Evolutionary conservation across 768 basidiomycete species (phyloP).

Genomic region (Panaeolus cyanescens): DNA sequence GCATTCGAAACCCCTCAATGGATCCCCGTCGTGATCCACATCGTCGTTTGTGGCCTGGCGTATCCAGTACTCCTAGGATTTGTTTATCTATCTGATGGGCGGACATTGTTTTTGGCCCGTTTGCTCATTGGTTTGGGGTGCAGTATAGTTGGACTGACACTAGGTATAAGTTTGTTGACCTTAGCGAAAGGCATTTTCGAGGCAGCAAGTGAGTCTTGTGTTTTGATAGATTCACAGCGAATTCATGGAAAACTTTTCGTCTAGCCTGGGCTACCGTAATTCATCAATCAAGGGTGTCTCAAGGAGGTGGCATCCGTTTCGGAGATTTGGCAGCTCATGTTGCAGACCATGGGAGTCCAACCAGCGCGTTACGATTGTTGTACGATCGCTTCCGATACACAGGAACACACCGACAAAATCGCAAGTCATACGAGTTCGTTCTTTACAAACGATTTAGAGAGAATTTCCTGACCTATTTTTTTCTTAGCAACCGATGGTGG

Average conservation of each 20-base stretch:
- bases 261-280: conserved; percentile 48
- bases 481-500: conserved; percentile 39
- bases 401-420: conserved; percentile 30
- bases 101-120: conserved; percentile 38
- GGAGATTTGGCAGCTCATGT: conserved; percentile 37
- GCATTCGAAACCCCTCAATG: conserved; percentile 35
- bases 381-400: conserved; percentile 35
- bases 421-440: conserved; percentile 40
- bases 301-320: conserved; percentile 33
- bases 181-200: conserved; percentile 31
- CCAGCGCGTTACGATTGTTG: conserved; percentile 31
- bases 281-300: conserved; percentile 34
- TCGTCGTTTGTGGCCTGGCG: conserved; percentile 27
- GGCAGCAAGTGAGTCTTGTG: conserved; percentile 36
- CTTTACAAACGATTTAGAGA: not conserved
- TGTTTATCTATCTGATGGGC: conserved; percentile 24
- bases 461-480: not conserved
- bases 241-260: not conserved
- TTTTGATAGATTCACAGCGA: not conserved
- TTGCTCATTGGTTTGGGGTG: conserved; percentile 32
- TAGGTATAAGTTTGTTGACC: conserved; percentile 31
- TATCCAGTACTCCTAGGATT: conserved; percentile 33
- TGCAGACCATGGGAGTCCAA: conserved; percentile 29
- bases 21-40: conserved; percentile 27
- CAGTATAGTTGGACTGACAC: conserved; percentile 29